Conservation (phyloP, 129 eudicot genomes). For the Smallanthus sonchifolius region DNA sequence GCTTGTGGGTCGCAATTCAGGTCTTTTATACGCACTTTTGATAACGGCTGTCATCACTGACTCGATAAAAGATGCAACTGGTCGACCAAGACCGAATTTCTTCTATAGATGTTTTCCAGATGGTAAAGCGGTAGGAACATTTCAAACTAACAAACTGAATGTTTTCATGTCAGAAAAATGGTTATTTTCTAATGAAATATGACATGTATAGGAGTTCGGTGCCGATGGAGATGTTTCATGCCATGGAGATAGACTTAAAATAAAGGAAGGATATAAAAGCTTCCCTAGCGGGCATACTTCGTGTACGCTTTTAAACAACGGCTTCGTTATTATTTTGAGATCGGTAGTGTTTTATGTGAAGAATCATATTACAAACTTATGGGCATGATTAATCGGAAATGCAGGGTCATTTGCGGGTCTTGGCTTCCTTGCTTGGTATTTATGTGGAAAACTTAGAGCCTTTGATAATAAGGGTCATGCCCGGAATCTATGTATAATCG, state of each 20-base stretch:
- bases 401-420: conserved; percentile 80
- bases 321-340: background rate
- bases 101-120: conserved; percentile 67
- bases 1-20: conserved; percentile 21
- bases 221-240: conserved; percentile 56
- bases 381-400: background rate
- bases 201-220: conserved; percentile 6
- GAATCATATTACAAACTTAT: background rate
- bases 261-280: conserved; percentile 82
- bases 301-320: conserved; percentile 25
- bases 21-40: conserved; percentile 50
- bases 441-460: conserved; percentile 55
- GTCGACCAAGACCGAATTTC: conserved; percentile 72
- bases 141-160: background rate
- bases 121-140: conserved; percentile 47
- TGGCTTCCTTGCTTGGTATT: conserved; percentile 63
- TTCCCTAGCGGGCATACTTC: conserved; percentile 82
- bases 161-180: background rate
- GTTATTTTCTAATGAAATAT: background rate
- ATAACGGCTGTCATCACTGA: conserved; percentile 69
- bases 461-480: conserved; percentile 51
- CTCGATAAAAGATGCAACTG: conserved; percentile 67
- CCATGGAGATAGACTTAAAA: conserved; percentile 27
- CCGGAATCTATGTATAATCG: conserved; percentile 42
- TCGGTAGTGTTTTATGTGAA: background rate